Base-by-base conservation (phyloP, 1,139 yeast genomes). In the Cylindricascospora bacillispora region DNA sequence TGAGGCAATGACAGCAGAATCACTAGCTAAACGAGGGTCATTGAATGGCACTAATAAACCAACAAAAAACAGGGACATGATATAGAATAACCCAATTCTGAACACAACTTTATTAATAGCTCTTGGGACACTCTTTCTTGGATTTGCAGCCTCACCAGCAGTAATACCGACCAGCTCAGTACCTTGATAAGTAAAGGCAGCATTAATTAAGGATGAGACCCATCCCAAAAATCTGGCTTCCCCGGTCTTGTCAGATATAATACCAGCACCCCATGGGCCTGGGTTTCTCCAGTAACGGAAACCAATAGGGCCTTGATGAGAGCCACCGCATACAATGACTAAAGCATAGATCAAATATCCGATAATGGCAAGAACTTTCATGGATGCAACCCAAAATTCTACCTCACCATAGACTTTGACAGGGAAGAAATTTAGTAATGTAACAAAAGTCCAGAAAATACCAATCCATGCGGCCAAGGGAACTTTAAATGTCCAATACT, bases 111-210 rank as follows among this genome's bases (percentile, higher is more conserved):
- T 70, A 52, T 67, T 76, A 52, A 79, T 76, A 28, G 93, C 92
- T 49, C 68, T 72, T 43, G 89, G 89, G 38, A 80, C 79, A 22
- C 82, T 63, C 45, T 67, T 67, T 60, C 92, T 67, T 38, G 93
- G 92, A 53, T 79, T 73, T 35, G 69, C 66, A 33, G 85, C 74
- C 59, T 80, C 93, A 52, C 83, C 83, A 41, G 82, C 81, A 5
- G 86, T 71, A 47, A 79, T 71, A 49, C 74, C 76, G 27, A 70
- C 70, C 46, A 78, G 62, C 55, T 80, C 93, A 5, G 86, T 74
- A 47, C 92, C 92, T 44, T 73, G 70, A 52, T 66, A 79, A 16
- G 89, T 82, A 53, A 80, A 79, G 4, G 80, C 83, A 11, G 92
- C 83, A 38, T 74, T 72, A 37, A 74, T 64, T 42, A 75, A 60